Conservation (phyloP, 179 eudicot species). For the Dionaea muscipula region DNA sequence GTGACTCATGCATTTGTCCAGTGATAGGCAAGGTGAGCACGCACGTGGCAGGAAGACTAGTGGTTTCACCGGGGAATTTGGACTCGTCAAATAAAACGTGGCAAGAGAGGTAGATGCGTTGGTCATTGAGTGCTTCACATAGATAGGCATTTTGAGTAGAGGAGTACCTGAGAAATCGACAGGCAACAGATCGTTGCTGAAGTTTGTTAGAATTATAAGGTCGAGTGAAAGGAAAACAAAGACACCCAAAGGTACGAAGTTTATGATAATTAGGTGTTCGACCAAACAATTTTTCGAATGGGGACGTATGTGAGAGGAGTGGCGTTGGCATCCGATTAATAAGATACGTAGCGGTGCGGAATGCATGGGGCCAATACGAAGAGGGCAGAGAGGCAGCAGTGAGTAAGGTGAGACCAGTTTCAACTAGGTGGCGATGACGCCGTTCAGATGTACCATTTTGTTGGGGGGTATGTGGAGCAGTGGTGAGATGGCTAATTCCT, state of each 20-base stretch:
- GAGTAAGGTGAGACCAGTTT: background rate
- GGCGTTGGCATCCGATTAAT: background rate
- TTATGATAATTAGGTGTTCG: background rate
- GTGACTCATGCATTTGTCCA: too few relatives aligned
- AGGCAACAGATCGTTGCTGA: background rate
- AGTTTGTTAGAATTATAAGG: background rate
- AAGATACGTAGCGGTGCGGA: background rate
- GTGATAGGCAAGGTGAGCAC: too few relatives aligned
- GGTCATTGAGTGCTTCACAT: too few relatives aligned
- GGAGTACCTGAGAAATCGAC: background rate
- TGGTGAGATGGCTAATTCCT: conserved; percentile 8
- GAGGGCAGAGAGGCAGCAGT: background rate
- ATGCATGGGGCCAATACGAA: background rate
- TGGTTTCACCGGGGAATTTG: too few relatives aligned
- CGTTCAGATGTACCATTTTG: conserved; percentile 5
- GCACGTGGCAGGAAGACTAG: too few relatives aligned
- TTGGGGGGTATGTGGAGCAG: conserved; percentile 5
- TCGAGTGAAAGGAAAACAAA: too few relatives aligned
- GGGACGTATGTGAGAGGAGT: background rate
- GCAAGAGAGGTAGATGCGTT: too few relatives aligned
- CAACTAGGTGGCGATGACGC: background rate
- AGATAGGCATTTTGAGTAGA: too few relatives aligned
- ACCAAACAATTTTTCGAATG: background rate
- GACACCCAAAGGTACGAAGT: background rate
- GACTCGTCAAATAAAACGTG: too few relatives aligned